Evolutionary conservation across 768 basidiomycete genomes (phyloP), one percentile per base, ranked within the genome.

Genomic region (Agrocybe chaxingu): DNA sequence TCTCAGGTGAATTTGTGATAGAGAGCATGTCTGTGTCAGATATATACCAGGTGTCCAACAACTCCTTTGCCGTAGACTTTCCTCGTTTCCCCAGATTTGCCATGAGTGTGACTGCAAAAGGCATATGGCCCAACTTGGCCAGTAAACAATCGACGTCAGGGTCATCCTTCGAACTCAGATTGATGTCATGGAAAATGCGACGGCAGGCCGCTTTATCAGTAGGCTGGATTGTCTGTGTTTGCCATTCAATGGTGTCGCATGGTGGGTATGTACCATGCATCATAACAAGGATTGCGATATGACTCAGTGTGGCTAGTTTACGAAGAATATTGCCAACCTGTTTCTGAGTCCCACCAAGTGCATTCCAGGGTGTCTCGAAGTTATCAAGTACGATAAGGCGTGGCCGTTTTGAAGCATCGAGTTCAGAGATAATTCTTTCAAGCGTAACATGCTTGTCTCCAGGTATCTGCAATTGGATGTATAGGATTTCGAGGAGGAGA

Each of bases 321-420:
- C 52, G 38, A 11, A 72, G 53, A 10, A 69, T 51, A 29, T 54
- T 50, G 24, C 61, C 56, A 31, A 71, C 58, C 16, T 57, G 50
- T 9, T 45, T 53, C 47, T 56, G 62, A 16, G 47, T 51, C 3
- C 50, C 53, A 19, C 37, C 45, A 7, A 47, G 51, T 38, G 57
- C 55, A 50, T 69, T 61, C 71, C 70, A 72, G 3, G 68, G 62
- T 4, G 71, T 70, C 58, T 75, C 73, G 46, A 75, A 71, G 46
- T 74, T 70, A 47, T 74, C 71, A 7, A 75, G 57, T 18, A 73
- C 50, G 16, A 75, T 31, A 18, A 74, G 40, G 7, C 66, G 53
- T 6, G 60, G 64, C 3, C 58, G 55, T n/a, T 52, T 55, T 8
- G 59, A 52, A 19, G 45, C 40, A 18, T 51, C 38, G 13, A 67